Evolutionary conservation across 129 eudicot species (phyloP).

Genomic region (Oenanthe sinensis): DNA sequence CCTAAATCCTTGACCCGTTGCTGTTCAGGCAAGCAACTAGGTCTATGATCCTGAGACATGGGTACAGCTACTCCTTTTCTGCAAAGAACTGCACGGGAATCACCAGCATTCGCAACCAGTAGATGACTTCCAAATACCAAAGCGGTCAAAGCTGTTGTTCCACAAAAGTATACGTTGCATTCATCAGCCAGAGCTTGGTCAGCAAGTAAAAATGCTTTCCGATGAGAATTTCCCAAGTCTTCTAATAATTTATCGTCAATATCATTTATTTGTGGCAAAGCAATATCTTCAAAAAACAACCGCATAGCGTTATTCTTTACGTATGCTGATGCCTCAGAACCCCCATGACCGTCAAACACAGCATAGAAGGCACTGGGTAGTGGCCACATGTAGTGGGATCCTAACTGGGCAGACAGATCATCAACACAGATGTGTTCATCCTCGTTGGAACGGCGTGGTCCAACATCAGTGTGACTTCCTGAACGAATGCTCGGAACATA

Average conservation of each 20-base stretch:
- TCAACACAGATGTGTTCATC: conserved; percentile 72
- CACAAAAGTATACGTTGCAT: conserved; percentile 40
- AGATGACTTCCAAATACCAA: conserved; percentile 56
- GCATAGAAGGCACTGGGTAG: conserved; percentile 67
- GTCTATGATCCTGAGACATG: conserved; percentile 64
- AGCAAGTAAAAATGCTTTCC: conserved; percentile 49
- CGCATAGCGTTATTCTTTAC: conserved; percentile 49
- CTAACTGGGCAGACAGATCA: conserved; percentile 44
- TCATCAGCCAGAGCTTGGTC: conserved; percentile 69
- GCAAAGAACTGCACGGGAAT: conserved; percentile 75
- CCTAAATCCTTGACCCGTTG: conserved; percentile 54
- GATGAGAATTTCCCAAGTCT: conserved; percentile 35
- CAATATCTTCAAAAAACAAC: conserved; percentile 51
- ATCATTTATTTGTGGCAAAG: conserved; percentile 43
- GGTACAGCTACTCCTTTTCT: conserved; percentile 70
- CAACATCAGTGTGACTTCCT: conserved; percentile 69
- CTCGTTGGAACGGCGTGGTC: conserved; percentile 60
- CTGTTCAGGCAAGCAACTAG: conserved; percentile 34
- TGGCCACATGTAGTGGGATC: conserved; percentile 36
- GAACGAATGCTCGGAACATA: conserved; percentile 53
- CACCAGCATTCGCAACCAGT: conserved; percentile 73
- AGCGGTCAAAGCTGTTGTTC: conserved; percentile 77
- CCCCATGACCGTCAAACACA: conserved; percentile 83
- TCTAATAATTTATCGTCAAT: conserved; percentile 31
- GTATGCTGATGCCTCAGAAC: conserved; percentile 63